Conservation (phyloP, 2,329 filamentous ascomycete species). For the Alternaria ventricosa region DNA sequence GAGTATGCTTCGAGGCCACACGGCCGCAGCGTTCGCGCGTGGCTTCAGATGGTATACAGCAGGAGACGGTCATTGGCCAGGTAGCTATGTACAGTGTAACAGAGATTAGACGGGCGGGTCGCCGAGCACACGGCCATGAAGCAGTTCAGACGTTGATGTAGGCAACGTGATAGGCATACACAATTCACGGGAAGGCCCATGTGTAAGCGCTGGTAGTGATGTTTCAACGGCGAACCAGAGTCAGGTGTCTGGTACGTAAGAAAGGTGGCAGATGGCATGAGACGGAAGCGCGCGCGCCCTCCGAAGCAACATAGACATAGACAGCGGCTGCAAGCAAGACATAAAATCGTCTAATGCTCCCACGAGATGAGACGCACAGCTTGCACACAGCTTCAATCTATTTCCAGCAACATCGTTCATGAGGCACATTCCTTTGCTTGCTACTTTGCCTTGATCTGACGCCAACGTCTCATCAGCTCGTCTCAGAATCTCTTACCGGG, state of each 20-base stretch:
- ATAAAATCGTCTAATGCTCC: constrained; percentile 41
- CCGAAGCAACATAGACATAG: constrained; percentile 31
- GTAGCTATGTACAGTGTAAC: constrained; percentile 22
- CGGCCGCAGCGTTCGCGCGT: constrained; percentile 34
- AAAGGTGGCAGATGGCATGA: constrained; percentile 36
- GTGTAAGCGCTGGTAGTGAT: constrained; percentile 42
- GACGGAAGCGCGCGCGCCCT: constrained; percentile 48
- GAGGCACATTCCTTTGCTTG: constrained; percentile 16
- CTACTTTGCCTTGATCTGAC: constrained; percentile 22
- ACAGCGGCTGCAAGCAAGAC: constrained; percentile 45
- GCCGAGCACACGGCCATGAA: constrained; percentile 22
- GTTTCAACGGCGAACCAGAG: constrained; percentile 45
- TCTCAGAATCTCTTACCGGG: constrained; percentile 30
- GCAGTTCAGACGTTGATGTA: constrained; percentile 31
- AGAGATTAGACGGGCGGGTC: constrained; percentile 27
- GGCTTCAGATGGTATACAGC: constrained; percentile 34
- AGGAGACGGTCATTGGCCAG: constrained; percentile 31
- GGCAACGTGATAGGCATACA: constrained; percentile 25
- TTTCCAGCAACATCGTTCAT: constrained; percentile 26
- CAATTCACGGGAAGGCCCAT: constrained; percentile 30
- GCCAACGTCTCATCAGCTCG: constrained; percentile 36
- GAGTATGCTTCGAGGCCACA: constrained; percentile 22
- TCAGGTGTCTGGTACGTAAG: constrained; percentile 32
- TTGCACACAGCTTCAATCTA: constrained; percentile 30
- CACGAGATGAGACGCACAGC: constrained; percentile 34